phyloP scores from a whole-genome alignment of 2,329 filamentous ascomycete genomes.

The Chrysosporium queenslandicum region DNA sequence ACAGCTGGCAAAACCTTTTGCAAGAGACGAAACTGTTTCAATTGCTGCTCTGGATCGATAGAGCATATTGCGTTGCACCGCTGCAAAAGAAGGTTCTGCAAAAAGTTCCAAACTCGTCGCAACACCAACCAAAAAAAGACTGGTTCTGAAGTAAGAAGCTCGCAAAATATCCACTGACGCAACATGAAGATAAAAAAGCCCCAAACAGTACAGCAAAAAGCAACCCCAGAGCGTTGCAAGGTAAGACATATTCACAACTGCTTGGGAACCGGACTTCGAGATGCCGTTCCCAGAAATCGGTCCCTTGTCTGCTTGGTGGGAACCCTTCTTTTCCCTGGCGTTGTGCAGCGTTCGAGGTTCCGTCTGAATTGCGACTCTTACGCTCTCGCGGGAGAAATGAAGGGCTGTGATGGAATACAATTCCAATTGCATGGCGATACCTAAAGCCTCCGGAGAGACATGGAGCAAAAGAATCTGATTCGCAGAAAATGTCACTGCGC shows the following conservation, averaged over 20 bases:
- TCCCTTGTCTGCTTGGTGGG: too few species aligned
- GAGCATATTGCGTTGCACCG: constrained; percentile 69
- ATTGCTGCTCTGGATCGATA: constrained; percentile 72
- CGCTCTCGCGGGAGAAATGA: constrained; percentile 84
- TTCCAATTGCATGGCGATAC: constrained; percentile 80
- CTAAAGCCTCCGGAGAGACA: constrained; percentile 73
- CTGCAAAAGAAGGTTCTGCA: constrained; percentile 79
- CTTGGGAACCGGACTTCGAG: constrained; percentile 55
- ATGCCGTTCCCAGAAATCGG: too few species aligned
- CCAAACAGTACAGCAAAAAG: constrained; percentile 54
- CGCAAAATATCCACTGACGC: constrained; percentile 41
- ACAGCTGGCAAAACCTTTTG: constrained; percentile 67
- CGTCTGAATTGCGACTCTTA: constrained; percentile 83
- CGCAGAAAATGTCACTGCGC: constrained; percentile 76
- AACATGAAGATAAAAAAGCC: constrained; percentile 55
- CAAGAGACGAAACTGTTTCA: constrained; percentile 70
- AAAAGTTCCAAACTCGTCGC: constrained; percentile 63
- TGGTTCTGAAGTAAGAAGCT: constrained; percentile 55
- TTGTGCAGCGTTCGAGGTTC: too few species aligned
- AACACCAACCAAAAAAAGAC: constrained; percentile 46
- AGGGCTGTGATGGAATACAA: constrained; percentile 87
- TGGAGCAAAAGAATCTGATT: constrained; percentile 87
- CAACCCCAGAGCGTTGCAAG: constrained; percentile 61
- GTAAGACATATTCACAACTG: constrained; percentile 80
- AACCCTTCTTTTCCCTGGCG: too few species aligned